Conservation (phyloP, 1,284 basidiomycete species). For the Caloboletus inedulis region DNA sequence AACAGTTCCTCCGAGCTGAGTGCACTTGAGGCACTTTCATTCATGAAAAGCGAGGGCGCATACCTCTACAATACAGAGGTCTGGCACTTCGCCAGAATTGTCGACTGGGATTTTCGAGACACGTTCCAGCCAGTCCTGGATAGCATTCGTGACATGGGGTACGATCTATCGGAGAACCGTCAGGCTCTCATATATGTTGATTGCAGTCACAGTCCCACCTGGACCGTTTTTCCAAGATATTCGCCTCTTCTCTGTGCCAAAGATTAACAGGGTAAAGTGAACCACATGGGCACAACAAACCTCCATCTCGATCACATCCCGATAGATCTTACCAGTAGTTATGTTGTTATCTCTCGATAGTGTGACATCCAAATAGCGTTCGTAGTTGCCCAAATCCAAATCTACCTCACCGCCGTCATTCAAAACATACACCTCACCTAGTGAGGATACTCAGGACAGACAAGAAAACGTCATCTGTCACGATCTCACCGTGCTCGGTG, state of each 20-base stretch:
- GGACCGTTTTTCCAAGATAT: slow-evolving; percentile 97
- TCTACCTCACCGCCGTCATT: slow-evolving; percentile 99
- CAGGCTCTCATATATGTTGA: neutral
- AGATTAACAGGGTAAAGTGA: slow-evolving; percentile 19
- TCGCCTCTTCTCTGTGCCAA: slow-evolving; percentile 79
- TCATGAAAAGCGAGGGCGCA: slow-evolving; percentile 11
- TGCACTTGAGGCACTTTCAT: slow-evolving; percentile 5
- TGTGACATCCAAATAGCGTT: slow-evolving; percentile 95
- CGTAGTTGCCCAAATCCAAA: slow-evolving; percentile 97
- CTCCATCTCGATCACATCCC: slow-evolving; percentile 97
- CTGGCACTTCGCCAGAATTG: slow-evolving; percentile 89
- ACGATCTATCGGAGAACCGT: slow-evolving; percentile 67
- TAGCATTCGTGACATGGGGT: slow-evolving; percentile 94
- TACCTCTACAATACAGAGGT: slow-evolving; percentile 97
- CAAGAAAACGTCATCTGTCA: slow-evolving; percentile 5
- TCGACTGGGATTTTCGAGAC: slow-evolving; percentile 94
- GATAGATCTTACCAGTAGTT: slow-evolving; percentile 98
- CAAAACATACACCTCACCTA: slow-evolving; percentile 97
- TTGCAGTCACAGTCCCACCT: slow-evolving; percentile 43
- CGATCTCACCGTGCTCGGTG: slow-evolving; percentile 86
- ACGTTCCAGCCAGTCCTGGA: slow-evolving; percentile 98
- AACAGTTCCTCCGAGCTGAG: slow-evolving; percentile 90
- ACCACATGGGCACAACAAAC: slow-evolving; percentile 43
- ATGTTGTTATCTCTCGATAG: slow-evolving; percentile 96
- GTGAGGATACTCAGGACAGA: slow-evolving; percentile 17